phyloP scores from a whole-genome alignment of 306 rosid genomes.

The Medicago arabica region DNA sequence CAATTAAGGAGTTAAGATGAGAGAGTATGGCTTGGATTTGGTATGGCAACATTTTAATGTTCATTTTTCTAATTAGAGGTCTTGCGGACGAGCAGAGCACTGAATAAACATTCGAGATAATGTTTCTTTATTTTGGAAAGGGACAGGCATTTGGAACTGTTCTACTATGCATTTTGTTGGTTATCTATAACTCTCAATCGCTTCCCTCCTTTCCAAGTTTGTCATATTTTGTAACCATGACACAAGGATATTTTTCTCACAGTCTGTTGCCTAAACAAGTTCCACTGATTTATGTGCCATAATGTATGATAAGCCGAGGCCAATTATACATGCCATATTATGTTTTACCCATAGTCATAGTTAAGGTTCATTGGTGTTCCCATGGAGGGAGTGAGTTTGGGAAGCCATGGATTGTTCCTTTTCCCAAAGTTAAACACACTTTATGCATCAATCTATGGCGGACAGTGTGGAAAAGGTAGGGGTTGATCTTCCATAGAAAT shows the following conservation, averaged over 20 bases:
- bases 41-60: not conserved
- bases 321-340: not conserved
- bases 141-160: not conserved
- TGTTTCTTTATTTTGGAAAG: constrained; percentile 26
- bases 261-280: not conserved
- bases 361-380: constrained; percentile 1
- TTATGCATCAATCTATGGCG: not conserved
- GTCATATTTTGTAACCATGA: constrained; percentile 24
- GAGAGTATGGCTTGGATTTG: constrained; percentile 1
- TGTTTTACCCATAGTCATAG: not conserved
- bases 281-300: not conserved
- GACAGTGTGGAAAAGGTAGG: not conserved
- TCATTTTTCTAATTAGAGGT: not conserved
- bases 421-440: not conserved
- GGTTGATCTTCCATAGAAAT: not conserved
- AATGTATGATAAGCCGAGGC: constrained; percentile 1
- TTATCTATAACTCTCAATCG: not conserved
- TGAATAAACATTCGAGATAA: not conserved
- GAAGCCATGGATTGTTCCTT: not conserved
- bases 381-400: too few relatives aligned
- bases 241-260: constrained; percentile 12
- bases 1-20: not conserved
- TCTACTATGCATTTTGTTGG: not conserved
- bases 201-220: constrained; percentile 12
- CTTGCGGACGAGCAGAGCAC: not conserved